Percentiles rank a stretch among this genome's conserved stretches.
Conservation (phyloP, 1,284 basidiomycete genomes). For the Mycena citricolor region DNA sequence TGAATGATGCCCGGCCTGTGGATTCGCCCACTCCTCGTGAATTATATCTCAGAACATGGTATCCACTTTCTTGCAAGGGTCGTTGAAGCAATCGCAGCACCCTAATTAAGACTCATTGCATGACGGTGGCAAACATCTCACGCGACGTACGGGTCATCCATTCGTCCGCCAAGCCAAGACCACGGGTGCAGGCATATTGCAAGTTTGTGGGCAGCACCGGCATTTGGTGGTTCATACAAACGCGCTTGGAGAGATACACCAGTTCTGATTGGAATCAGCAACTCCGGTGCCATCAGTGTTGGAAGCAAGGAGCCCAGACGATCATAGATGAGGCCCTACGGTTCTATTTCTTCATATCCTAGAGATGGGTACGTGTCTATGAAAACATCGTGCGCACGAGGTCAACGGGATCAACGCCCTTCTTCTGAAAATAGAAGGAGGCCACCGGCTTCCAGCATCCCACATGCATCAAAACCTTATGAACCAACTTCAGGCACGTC, state of each 20-base stretch:
- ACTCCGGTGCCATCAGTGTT: too few species aligned
- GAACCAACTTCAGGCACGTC: too few species aligned
- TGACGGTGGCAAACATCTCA: slow-evolving; percentile 5
- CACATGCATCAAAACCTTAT: too few species aligned
- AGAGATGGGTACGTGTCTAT: too few species aligned
- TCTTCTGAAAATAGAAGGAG: too few species aligned
- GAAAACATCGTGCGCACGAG: too few species aligned
- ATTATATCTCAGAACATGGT: slow-evolving; percentile 69
- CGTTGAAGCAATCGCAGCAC: slow-evolving; percentile 37
- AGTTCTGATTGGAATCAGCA: too few species aligned
- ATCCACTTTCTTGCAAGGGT: slow-evolving; percentile 44
- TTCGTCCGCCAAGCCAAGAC: slow-evolving; percentile 75
- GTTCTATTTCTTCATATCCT: too few species aligned
- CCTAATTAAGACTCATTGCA: slow-evolving; percentile 25
- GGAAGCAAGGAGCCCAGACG: too few species aligned
- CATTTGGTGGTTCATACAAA: slow-evolving; percentile 14
- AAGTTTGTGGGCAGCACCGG: slow-evolving; percentile 34
- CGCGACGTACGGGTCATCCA: slow-evolving; percentile 67
- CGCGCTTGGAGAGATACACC: slow-evolving; percentile 22
- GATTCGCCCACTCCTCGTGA: slow-evolving; percentile 74
- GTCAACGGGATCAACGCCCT: too few species aligned
- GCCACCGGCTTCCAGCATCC: too few species aligned
- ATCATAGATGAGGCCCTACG: too few species aligned
- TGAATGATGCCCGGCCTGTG: slow-evolving; percentile 67
- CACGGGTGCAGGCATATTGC: slow-evolving; percentile 76